Base-by-base conservation (phyloP, 2,329 filamentous ascomycete genomes). In the Cytospora chrysosperma region DNA sequence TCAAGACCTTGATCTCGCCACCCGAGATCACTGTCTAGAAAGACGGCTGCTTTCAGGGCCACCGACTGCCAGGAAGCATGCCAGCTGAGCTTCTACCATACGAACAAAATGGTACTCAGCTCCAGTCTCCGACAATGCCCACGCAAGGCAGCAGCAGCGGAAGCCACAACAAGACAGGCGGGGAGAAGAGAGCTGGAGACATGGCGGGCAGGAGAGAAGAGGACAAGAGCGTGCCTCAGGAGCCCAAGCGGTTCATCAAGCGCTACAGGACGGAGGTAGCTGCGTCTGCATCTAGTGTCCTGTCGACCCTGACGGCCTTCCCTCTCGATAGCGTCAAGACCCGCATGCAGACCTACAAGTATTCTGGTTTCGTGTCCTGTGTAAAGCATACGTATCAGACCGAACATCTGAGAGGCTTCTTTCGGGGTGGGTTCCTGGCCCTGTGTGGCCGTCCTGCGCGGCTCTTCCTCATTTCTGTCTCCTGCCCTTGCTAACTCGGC, bases 311-410 rank as follows among this genome's bases (percentile, higher is more conserved):
- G 72, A 82, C 85, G 68, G 89, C 91, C n/a, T 96, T 94, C 73
- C 92, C 92, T 26, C 85, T 96, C 69, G 92, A 96, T 75, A 94
- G 92, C 71, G 89, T 94, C 74, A 96, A 96, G 81, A 93, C 90
- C 62, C 90, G 92, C 72, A 92, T 95, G 87, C 92, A 96, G 79
- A 91, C 90, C 68, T 94, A 95, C 77, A 87, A 89, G 67, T 93
- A 90, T 77, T 82, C 84, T 68, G 91, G 85, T 69, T 92, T 91
- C 75, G 76, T 84, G 72, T 88, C 92, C 75, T 93, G 91, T 73
- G 85, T 93, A 58, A 83, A 82, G 66, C 84, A 90, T 69, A 94
- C 91, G 12, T 95, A 95, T 76, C 82, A 81, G 65, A 87, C 82
- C 7, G 92, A 95, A 77, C 88, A 89, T 37, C 75, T 88, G 47